Conservation (phyloP, 2,329 filamentous ascomycete species). For the Zymoseptoria ardabiliae region DNA sequence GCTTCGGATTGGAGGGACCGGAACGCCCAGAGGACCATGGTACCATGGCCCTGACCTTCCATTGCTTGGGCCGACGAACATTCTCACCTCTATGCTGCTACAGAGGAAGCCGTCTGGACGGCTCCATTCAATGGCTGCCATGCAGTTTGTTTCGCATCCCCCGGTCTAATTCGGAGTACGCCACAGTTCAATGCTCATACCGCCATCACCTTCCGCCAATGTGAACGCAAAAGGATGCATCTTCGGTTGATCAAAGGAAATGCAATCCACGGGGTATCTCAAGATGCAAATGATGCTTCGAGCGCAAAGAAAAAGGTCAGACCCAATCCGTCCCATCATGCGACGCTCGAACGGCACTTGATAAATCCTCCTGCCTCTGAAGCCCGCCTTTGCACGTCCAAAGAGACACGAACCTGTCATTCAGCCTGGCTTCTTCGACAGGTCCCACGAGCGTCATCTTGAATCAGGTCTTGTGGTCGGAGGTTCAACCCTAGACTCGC, state of each 20-base stretch:
- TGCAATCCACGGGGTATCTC: background rate
- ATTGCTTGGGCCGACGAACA: background rate
- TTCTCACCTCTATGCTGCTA: background rate
- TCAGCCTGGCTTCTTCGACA: background rate
- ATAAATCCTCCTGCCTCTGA: background rate
- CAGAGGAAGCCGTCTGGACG: background rate
- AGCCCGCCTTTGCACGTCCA: background rate
- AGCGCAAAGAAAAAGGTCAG: background rate
- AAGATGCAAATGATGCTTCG: background rate
- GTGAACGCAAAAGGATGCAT: background rate
- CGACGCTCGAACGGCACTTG: too few relatives aligned
- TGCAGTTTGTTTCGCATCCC: background rate
- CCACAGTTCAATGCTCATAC: background rate
- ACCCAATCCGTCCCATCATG: too few relatives aligned
- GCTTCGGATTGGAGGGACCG: background rate
- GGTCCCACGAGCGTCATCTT: background rate
- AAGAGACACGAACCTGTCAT: background rate
- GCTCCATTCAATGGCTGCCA: background rate
- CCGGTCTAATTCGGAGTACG: background rate
- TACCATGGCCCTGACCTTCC: background rate
- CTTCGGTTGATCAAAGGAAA: background rate
- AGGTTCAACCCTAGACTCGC: background rate
- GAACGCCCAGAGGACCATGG: background rate
- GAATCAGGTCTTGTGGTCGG: background rate
- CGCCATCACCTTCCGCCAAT: background rate